Percentiles rank a stretch among this genome's conserved stretches.
These are phyloP conservation scores for Neostapfia colusana DNA, from an alignment of 176 grass and related monocot genomes.

Conservation along the genomic window DNA sequence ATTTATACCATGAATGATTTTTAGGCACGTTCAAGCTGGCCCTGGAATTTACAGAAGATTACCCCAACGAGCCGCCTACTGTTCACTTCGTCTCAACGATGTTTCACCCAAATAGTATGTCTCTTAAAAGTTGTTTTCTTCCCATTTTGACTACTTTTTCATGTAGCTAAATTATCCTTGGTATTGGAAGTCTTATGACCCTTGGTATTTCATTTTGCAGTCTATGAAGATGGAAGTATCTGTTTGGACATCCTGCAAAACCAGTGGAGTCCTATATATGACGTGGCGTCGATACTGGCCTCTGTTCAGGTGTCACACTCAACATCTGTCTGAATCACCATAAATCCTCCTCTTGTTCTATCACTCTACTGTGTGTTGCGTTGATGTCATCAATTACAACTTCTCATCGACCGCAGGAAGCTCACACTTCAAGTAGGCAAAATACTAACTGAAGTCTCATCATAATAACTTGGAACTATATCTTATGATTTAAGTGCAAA, in stretches of 20 bases:
- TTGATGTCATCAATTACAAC: not conserved
- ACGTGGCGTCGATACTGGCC: slow-evolving; percentile 94
- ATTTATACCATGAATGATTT: slow-evolving; percentile 1
- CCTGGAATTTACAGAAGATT: slow-evolving; percentile 84
- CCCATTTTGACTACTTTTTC: not conserved
- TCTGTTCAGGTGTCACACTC: slow-evolving; percentile 73
- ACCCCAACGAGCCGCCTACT: slow-evolving; percentile 89
- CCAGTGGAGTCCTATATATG: slow-evolving; percentile 99
- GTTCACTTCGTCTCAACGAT: slow-evolving; percentile 92
- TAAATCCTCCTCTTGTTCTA: not conserved
- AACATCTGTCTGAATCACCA: not conserved
- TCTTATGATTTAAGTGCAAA: slow-evolving; percentile 8
- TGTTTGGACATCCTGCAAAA: slow-evolving; percentile 97
- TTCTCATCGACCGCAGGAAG: not conserved
- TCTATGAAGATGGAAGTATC: slow-evolving; percentile 96
- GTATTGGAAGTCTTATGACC: not conserved
- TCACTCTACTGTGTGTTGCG: not conserved
- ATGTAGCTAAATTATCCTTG: not conserved
- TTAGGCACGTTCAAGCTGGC: slow-evolving; percentile 94
- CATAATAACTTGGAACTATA: not conserved
- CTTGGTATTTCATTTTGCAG: slow-evolving; percentile 34
- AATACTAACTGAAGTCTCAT: not conserved
- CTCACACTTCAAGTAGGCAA: not conserved
- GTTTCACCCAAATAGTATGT: slow-evolving; percentile 96
- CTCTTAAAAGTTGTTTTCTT: not conserved